Base-by-base conservation (phyloP, 2,329 filamentous ascomycete species). In the Cytospora schulzeri region DNA sequence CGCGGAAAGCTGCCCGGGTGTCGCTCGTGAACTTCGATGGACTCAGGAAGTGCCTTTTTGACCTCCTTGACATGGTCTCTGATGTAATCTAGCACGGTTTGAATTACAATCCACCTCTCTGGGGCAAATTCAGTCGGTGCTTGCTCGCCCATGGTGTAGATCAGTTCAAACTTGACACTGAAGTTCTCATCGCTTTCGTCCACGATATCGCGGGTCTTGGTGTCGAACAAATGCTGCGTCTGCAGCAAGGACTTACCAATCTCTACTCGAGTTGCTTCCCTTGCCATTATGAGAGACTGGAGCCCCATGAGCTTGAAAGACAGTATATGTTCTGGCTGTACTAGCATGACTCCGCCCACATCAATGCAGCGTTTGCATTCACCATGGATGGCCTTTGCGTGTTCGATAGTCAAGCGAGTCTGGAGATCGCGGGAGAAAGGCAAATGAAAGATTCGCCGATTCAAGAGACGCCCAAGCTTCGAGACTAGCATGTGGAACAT, bases 141-240 rank as follows among this genome's bases (percentile, higher is more conserved):
- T 64, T 87, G 83, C 0, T 71, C 66, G 0, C 87, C 88, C 68
- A 89, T 82, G 0, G 86, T 88, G 64, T 90, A 90, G 1, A 90
- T 77, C 0, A 90, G 72, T 69, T 90, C 85, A 48, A 87, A 88
- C 55, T 83, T 84, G 4, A 82, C 78, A 52, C 80, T 85, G 52
- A 89, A 83, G 61, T 85, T 85, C 63, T 89, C 86, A 56, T 91
- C 88, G 48, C 84, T 87, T 71, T 91, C 87, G 63, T 90, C 87
- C 0, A 90, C 76, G 2, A 91, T 78, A 66, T 89, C 86, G 0
- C 85, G 76, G 0, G 81, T 77, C 2, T 73, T 65, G 0, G 57
- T 17, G 33, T 83, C 73, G 1, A 88, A 75, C 66, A 79, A 83
- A 0, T 74, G 28, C n/a, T 85, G 81, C 0, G 74, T 78, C 0